phyloP scores from a whole-genome alignment of 805 yeast species.

The fission yeast (Schizosaccharomyces pombe) region ASM294v3 CU329670.1:1735001-1735500 shows the following conservation, averaged over 20 bases:
- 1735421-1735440: background rate
- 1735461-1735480: too few species aligned
- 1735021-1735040: too few species aligned
- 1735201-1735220: background rate
- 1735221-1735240: background rate
- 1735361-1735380: too few species aligned
- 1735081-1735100: background rate
- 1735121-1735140: background rate
- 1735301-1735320: background rate
- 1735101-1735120: background rate
- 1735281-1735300: background rate
- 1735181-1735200: background rate
- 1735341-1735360: background rate
- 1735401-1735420: too few species aligned
- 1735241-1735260: background rate
- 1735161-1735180: background rate
- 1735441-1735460: background rate
- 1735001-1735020: too few species aligned
- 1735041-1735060: background rate
- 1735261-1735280: background rate
- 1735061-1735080: background rate
- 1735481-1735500: background rate
- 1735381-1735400: too few species aligned
- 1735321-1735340: background rate
- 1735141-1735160: background rate